A percentile compares a stretch with the other conserved stretches of the same genome.
Conservation (phyloP, 257 asterid species). For the Gentiana macrophylla region DNA sequence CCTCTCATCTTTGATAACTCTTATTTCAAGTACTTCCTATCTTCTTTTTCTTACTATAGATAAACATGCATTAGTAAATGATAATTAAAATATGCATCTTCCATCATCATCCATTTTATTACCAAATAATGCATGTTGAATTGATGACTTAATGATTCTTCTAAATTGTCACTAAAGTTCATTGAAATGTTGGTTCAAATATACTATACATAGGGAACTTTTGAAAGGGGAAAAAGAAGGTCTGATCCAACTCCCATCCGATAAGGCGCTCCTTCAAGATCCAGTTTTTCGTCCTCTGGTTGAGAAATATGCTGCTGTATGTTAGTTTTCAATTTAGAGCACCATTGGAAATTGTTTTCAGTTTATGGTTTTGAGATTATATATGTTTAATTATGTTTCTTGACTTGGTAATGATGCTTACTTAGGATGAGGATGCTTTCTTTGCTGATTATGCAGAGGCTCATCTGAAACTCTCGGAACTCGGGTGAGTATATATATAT, state of each 20-base stretch:
- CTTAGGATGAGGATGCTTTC: constrained; percentile 82
- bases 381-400: not conserved
- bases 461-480: constrained; percentile 76
- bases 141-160: not conserved
- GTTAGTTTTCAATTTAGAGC: not conserved
- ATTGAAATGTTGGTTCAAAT: not conserved
- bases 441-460: constrained; percentile 72
- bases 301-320: constrained; percentile 66
- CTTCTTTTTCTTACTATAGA: not conserved
- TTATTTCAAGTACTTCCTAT: constrained; percentile 41
- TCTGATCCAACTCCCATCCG: constrained; percentile 60
- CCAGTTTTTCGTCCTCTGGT: constrained; percentile 45
- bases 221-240: constrained; percentile 53
- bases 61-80: not conserved
- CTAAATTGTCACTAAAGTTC: not conserved
- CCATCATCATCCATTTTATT: no score
- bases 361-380: not conserved
- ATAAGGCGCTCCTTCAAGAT: constrained; percentile 54
- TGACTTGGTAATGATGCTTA: not conserved
- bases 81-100: no score
- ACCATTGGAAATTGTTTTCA: not conserved
- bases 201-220: constrained; percentile 37
- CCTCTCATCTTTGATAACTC: constrained; percentile 68
- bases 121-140: no score
- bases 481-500: constrained; percentile 38